Base-by-base conservation (phyloP, 768 basidiomycete genomes). In the Roridomyces roridus region DNA sequence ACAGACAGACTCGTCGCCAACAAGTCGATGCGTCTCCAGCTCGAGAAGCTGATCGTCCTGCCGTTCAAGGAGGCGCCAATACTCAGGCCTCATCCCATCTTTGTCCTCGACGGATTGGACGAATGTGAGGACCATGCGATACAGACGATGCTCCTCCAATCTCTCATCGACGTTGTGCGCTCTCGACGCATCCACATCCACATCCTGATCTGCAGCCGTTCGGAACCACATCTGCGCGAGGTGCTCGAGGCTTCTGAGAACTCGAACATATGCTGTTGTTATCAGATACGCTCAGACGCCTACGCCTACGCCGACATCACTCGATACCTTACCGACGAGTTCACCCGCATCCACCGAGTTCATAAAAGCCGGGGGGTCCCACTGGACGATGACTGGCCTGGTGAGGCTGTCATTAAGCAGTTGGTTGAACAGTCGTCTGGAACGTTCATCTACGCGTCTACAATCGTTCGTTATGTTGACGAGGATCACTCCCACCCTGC, bases 61-160 rank as follows among this genome's bases (percentile, higher is more conserved):
- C 50, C 50, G 18, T 51, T 15, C 20, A 28, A 11, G 10, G 10
- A 17, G 15, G n/a, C 17, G 55, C 0, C 47, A 51, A 10, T 28
- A 41, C 26, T 2, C 24, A 40, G 1, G 4, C 9, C 6, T 20
- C 40, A 36, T 26, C 28, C 25, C 26, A 25, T 36, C 15, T 48
- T 64, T 14, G 46, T 66, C 25, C 63, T 68, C 20, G 72, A 73
- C 52, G 70, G 68, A 2, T 52, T 73, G 3, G 72, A 73, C 41
- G 70, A 70, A n/a, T n/a, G n/a, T n/a, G n/a, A n/a, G n/a, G n/a
- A n/a, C n/a, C n/a, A n/a, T n/a, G n/a, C n/a, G n/a, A 50, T 69
- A 67, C 26, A 39, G 50, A n/a, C n/a, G n/a, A n/a, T n/a, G n/a
- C n/a, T 0, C 62, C 43, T 1, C 29, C 53, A 4, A 25, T 44